Percentiles rank a stretch among this genome's conserved stretches.
phyloP scores from a whole-genome alignment of 768 basidiomycete genomes.

The Candolleomyces aberdarensis region DNA sequence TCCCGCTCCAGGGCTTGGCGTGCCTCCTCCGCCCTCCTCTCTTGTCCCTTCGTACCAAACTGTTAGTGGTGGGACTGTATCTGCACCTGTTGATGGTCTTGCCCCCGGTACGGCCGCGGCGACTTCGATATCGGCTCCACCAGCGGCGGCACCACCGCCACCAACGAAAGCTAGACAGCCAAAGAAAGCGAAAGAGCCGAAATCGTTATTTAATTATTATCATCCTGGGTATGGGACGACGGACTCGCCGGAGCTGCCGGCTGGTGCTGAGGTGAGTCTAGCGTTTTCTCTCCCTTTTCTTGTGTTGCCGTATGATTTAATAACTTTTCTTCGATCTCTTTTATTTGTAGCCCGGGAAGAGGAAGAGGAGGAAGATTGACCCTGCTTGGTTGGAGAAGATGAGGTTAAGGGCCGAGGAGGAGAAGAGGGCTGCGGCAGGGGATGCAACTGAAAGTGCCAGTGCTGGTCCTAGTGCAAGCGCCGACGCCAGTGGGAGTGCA shows the following conservation, averaged over 20 bases:
- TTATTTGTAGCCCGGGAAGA: conserved; percentile 1
- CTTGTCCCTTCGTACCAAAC: too few species aligned
- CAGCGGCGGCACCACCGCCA: not conserved
- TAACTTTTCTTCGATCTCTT: not conserved
- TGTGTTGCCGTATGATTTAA: not conserved
- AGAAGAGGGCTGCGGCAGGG: not conserved
- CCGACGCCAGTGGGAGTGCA: not conserved
- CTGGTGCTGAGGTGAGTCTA: not conserved
- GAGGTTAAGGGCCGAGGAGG: not conserved
- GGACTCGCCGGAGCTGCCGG: not conserved
- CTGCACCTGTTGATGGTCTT: not conserved
- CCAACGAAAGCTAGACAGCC: not conserved
- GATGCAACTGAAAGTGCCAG: not conserved
- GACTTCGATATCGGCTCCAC: not conserved
- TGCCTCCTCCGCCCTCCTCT: too few species aligned
- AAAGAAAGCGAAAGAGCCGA: not conserved
- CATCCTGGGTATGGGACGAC: conserved; percentile 9
- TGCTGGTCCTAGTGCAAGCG: not conserved
- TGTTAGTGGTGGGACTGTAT: not conserved
- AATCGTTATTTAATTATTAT: conserved; percentile 11
- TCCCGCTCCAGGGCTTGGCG: too few species aligned
- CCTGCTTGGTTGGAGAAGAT: conserved; percentile 17
- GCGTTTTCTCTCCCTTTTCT: not conserved
- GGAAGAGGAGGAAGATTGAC: conserved; percentile 18
- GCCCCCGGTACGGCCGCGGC: not conserved